Evolutionary conservation across 2,329 filamentous ascomycete genomes (phyloP).

Genomic region (Microthyrium microscopicum): DNA sequence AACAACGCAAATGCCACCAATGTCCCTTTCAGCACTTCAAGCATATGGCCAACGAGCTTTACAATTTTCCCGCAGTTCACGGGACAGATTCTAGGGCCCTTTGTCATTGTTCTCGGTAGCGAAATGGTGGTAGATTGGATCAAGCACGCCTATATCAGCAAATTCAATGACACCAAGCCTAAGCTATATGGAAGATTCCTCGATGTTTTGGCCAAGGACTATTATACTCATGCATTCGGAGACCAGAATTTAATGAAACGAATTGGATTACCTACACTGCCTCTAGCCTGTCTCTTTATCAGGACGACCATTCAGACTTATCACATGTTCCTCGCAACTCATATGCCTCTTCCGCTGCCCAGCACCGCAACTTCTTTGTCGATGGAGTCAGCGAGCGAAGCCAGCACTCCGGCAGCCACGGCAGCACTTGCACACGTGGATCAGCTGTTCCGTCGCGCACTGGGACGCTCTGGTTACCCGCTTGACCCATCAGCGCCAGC

Average conservation of each 20-base stretch:
- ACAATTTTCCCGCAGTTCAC: slow-evolving; percentile 76
- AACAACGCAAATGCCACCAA: slow-evolving; percentile 31
- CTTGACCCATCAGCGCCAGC: slow-evolving; percentile 14
- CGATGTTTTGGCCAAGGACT: slow-evolving; percentile 91
- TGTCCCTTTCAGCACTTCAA: slow-evolving; percentile 44
- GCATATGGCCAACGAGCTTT: slow-evolving; percentile 78
- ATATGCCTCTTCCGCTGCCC: slow-evolving; percentile 53
- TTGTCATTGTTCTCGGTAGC: slow-evolving; percentile 82
- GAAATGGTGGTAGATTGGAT: slow-evolving; percentile 95
- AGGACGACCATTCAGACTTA: slow-evolving; percentile 90
- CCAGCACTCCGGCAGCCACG: slow-evolving; percentile 51
- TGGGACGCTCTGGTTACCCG: slow-evolving; percentile 46
- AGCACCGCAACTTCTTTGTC: slow-evolving; percentile 49
- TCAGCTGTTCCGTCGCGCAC: slow-evolving; percentile 56
- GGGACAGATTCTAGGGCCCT: slow-evolving; percentile 80
- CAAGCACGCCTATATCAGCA: slow-evolving; percentile 94
- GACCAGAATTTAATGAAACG: slow-evolving; percentile 81
- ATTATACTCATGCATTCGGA: slow-evolving; percentile 66
- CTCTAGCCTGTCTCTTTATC: slow-evolving; percentile 87
- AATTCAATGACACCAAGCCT: slow-evolving; percentile 95
- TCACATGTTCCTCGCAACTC: slow-evolving; percentile 88
- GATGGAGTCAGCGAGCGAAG: slow-evolving; percentile 30
- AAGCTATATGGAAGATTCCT: slow-evolving; percentile 77
- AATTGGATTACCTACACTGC: slow-evolving; percentile 79
- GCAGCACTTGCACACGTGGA: slow-evolving; percentile 69